Evolutionary conservation across 176 grass and related monocot species (phyloP).

Genomic region (Rhynchospora breviuscula): DNA sequence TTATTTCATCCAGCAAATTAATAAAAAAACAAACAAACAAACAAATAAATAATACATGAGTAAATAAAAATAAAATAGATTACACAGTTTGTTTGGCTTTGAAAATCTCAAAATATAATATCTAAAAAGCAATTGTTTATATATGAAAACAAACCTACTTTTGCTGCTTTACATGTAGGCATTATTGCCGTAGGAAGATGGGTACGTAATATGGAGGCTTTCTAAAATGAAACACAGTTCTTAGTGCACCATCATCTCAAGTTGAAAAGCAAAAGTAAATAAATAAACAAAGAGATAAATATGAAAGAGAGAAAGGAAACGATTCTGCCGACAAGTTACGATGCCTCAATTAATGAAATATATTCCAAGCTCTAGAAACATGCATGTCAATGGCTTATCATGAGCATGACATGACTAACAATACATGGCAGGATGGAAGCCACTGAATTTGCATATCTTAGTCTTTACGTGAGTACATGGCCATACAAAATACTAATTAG

Average conservation of each 20-base stretch:
- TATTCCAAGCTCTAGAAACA: conserved; percentile 2
- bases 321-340: conserved; percentile 26
- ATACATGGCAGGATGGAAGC: conserved; percentile 8
- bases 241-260: conserved; percentile 1
- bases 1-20: neutral
- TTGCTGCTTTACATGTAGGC: neutral
- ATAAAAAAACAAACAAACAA: neutral
- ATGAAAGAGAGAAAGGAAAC: neutral
- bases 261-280: neutral
- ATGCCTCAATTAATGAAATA: neutral
- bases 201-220: neutral
- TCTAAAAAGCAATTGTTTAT: too few relatives aligned
- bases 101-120: too few relatives aligned
- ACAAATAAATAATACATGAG: neutral
- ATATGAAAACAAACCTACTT: too few relatives aligned
- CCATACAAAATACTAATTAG: neutral
- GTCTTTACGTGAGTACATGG: conserved; percentile 24
- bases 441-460: conserved; percentile 17
- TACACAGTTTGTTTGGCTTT: too few relatives aligned
- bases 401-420: conserved; percentile 8
- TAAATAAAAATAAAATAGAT: too few relatives aligned
- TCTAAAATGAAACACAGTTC: neutral
- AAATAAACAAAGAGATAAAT: neutral
- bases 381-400: conserved; percentile 30
- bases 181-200: neutral